A percentile compares a stretch with the other conserved stretches of the same genome.
Conservation (phyloP, 2,329 filamentous ascomycete genomes). For the Teratosphaeria epicoccoides region DNA sequence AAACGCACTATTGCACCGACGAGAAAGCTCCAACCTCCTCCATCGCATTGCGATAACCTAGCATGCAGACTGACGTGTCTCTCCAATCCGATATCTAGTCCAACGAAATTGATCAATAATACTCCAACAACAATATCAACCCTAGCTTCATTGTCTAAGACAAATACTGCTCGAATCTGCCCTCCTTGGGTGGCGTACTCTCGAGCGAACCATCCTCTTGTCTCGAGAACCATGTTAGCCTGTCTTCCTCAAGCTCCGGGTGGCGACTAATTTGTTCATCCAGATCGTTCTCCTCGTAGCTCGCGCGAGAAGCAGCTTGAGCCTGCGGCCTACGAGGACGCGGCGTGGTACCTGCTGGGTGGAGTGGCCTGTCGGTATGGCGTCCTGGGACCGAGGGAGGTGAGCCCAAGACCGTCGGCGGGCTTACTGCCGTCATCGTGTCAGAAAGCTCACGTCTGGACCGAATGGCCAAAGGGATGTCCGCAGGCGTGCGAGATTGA, state of each 20-base stretch:
- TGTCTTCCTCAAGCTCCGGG: conserved; percentile 15
- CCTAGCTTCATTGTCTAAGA: conserved; percentile 4
- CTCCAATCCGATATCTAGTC: not conserved
- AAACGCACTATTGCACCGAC: not conserved
- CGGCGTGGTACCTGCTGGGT: conserved; percentile 1
- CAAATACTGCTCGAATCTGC: conserved; percentile 22
- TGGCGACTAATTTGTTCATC: conserved; percentile 9
- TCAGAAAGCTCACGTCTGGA: conserved; percentile 11
- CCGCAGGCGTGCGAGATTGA: conserved; percentile 28
- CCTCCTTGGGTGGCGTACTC: conserved; percentile 22
- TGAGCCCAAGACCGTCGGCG: not conserved
- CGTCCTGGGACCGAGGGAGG: conserved; percentile 6
- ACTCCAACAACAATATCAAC: not conserved
- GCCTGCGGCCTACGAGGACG: not conserved
- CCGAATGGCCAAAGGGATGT: conserved; percentile 12
- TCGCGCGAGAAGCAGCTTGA: not conserved
- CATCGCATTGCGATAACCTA: not conserved
- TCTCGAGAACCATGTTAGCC: conserved; percentile 13
- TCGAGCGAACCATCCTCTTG: conserved; percentile 16
- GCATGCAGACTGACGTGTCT: not conserved
- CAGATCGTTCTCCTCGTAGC: conserved; percentile 16
- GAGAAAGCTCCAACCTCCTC: not conserved
- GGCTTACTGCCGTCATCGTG: conserved; percentile 2
- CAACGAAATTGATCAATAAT: not conserved
- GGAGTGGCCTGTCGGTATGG: conserved; percentile 6